Base-by-base conservation (phyloP, 2,329 filamentous ascomycete species). In the Stachybotrys chlorohalonatus region DNA sequence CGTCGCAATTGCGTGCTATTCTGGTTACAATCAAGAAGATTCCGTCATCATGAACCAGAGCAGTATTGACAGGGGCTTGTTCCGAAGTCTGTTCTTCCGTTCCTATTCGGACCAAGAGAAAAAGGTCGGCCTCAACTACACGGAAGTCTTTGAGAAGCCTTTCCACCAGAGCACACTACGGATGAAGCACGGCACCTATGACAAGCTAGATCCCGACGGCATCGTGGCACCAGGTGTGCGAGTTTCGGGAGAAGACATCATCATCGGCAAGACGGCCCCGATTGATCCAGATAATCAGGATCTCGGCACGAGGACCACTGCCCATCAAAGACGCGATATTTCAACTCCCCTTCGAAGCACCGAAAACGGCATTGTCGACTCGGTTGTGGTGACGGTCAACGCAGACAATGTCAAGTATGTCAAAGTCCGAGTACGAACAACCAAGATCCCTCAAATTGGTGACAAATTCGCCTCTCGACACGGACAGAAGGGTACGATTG, bases 1-100 rank as follows among this genome's bases (percentile, higher is more conserved):
- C 64, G 94, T 99, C 11, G 95, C 94, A 47, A 99, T 99, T 73
- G 86, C 91, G 56, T 95, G 89, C 70, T 99, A 99, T 74, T 96
- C 92, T 54, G 94, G 94, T 57, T 99, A 99, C 78, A 99, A 99
- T 73, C 95, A 99, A 71, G 94, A 99, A 90, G 94, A 99, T 84
- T 99, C 94, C 62, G 93, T 99, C 62, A 96, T 99, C 66, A 97
- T 99, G 94, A 99, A 99, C 72, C 94, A 99, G 76, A 96, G 91
- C 75, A 96, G 91, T 72, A 97, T 99, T 65, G 94, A 99, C 71
- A 89, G 94, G 66, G 94, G 94, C 59, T 80, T 99, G 5, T 99
- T 99, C 86, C 84, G 95, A 66, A 96, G 91, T 81, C 75, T 99
- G 54, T 99, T 97, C 78, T 99, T 96, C 82, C 86, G 95, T 62